Evolutionary conservation across 805 yeast species (phyloP), one percentile per base, ranked within the genome.

Genomic region (Candida ascalaphidarum): DNA sequence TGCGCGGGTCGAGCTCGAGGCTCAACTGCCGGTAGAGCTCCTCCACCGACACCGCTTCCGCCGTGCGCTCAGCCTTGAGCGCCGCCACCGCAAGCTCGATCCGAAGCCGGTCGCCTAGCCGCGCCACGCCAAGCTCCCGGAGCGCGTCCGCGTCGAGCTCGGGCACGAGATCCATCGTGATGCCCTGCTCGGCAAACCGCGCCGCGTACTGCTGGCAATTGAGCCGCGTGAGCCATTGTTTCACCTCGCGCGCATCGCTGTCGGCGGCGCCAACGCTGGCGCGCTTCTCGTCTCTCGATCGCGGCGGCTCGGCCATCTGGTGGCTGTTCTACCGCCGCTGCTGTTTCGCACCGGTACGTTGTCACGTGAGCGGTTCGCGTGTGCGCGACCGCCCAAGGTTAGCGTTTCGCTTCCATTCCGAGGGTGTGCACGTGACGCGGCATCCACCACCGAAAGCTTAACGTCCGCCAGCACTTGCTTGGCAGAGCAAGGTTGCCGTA

Each of bases 71-170:
- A 4, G 58, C 39, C 25, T 70, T 62, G 32, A 74, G 41, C 23
- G 59, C 50, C 17, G 68, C 59, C 3, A 82, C 62, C 13, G 79
- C 77, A 11, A 72, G 59, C 42, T 78, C 73, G 8, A 89, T 52
- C 17, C 80, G 61, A 13, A 89, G 61, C 16, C 96, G 60, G 50
- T 92, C 97, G 1, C 97, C 96, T 11, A 89, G 71, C 38, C 74
- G 79, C n/a, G 43, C 37, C 8, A 89, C 52, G 0, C 95, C 95
- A 8, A 92, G 48, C 32, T 80, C 92, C 26, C 67, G 71, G 31
- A 89, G 64, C 1, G 85, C 71, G 5, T 55, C 61, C 23, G 68
- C 62, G 43, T 83, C 95, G 24, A 77, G 55, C 34, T 74, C 79
- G 4, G 73, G 57, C 6, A 80, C 39, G 5, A 79, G 52, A 29